phyloP scores from a whole-genome alignment of 1,139 yeast genomes.

The Lodderomyces margitis region DNA sequence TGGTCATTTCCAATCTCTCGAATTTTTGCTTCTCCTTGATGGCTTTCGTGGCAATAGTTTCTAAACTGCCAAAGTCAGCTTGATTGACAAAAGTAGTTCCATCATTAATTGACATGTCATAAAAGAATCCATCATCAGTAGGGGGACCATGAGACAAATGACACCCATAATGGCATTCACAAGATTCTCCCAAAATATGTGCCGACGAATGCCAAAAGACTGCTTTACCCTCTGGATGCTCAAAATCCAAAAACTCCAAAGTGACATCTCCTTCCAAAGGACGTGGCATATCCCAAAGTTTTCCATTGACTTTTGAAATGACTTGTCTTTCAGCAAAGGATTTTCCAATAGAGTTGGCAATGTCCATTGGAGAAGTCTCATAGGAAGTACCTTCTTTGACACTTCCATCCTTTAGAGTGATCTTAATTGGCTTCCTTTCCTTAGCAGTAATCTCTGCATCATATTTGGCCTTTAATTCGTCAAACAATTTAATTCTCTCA shows the following conservation, averaged over 20 bases:
- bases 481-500: conserved; percentile 75
- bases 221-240: conserved; percentile 80
- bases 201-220: conserved; percentile 99
- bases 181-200: conserved; percentile 96
- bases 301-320: conserved; percentile 85
- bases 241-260: conserved; percentile 71
- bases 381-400: conserved; percentile 75
- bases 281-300: conserved; percentile 93
- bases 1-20: conserved; percentile 88
- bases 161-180: conserved; percentile 95
- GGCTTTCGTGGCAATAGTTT: conserved; percentile 84
- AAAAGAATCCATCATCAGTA: conserved; percentile 96
- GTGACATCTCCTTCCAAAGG: conserved; percentile 76
- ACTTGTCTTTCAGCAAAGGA: conserved; percentile 82
- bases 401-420: conserved; percentile 86
- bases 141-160: conserved; percentile 92
- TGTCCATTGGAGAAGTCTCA: conserved; percentile 88
- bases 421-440: conserved; percentile 58
- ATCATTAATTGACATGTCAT: conserved; percentile 86
- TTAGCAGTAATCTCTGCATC: conserved; percentile 68
- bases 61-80: conserved; percentile 80
- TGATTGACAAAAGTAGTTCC: conserved; percentile 77
- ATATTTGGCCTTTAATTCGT: conserved; percentile 73
- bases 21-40: conserved; percentile 96
- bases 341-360: conserved; percentile 82